Conservation (phyloP, 257 asterid genomes). For the Asclepias syriaca region DNA sequence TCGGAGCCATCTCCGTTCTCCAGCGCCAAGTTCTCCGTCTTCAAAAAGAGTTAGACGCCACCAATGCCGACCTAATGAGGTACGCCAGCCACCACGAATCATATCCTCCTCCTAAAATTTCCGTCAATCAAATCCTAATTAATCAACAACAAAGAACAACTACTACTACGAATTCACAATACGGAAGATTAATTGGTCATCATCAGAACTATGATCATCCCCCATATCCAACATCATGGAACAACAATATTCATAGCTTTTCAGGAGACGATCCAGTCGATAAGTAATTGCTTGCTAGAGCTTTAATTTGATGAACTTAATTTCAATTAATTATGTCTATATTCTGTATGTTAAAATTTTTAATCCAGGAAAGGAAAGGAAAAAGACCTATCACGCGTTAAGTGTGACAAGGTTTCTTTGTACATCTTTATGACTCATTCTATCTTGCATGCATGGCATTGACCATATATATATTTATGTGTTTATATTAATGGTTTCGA, state of each 20-base stretch:
- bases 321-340: neutral
- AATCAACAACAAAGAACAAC: constrained; percentile 12
- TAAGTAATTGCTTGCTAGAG: too few species aligned
- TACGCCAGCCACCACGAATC: constrained; percentile 13
- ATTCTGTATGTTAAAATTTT: too few species aligned
- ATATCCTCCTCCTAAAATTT: too few species aligned
- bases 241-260: constrained; percentile 2
- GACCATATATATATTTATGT: too few species aligned
- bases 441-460: neutral
- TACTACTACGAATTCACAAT: neutral
- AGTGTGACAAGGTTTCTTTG: too few species aligned
- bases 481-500: too few species aligned
- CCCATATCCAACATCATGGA: constrained; percentile 18
- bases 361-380: too few species aligned
- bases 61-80: constrained; percentile 58
- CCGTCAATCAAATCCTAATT: constrained; percentile 2
- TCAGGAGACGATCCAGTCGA: constrained; percentile 16
- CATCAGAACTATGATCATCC: constrained; percentile 19
- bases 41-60: constrained; percentile 64
- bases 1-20: constrained; percentile 64
- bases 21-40: constrained; percentile 56
- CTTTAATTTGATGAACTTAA: neutral
- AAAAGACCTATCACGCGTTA: too few species aligned
- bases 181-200: constrained; percentile 24
- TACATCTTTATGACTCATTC: neutral